Percentiles rank a stretch among this genome's conserved stretches.
Evolutionary conservation across 1,284 basidiomycete genomes (phyloP).

Genomic region (Cryptococcus amylolentus): DNA sequence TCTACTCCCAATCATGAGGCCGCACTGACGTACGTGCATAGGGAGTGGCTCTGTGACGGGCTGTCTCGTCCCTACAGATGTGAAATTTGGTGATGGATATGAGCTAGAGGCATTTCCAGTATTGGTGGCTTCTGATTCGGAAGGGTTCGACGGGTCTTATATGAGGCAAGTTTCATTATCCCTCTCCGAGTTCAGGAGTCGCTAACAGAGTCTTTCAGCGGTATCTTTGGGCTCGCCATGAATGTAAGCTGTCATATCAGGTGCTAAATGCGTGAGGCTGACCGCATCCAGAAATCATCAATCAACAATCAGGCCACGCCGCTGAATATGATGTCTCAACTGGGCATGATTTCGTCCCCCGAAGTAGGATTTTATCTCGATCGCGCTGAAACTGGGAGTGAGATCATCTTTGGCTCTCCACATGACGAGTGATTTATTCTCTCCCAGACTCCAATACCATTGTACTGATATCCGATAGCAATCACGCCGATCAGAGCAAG

Average conservation of each 20-base stretch:
- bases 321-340: slow-evolving; percentile 3
- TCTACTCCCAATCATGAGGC: background rate
- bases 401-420: slow-evolving; percentile 8
- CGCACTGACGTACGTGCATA: background rate
- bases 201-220: background rate
- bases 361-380: slow-evolving; percentile 16
- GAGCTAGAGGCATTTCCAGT: slow-evolving; percentile 4
- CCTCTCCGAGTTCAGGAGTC: background rate
- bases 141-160: slow-evolving; percentile 8
- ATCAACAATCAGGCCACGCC: slow-evolving; percentile 6
- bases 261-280: background rate
- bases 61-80: slow-evolving; percentile 8
- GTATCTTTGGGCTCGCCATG: slow-evolving; percentile 13
- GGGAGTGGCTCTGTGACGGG: slow-evolving; percentile 12
- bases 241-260: slow-evolving; percentile 1
- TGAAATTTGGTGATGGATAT: slow-evolving; percentile 6
- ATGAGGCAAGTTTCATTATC: slow-evolving; percentile 6
- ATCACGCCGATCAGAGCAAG: slow-evolving; percentile 10
- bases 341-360: slow-evolving; percentile 3
- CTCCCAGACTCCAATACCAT: background rate
- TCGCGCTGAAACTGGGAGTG: slow-evolving; percentile 8
- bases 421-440: slow-evolving; percentile 1
- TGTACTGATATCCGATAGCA: background rate
- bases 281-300: slow-evolving; percentile 2
- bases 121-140: slow-evolving; percentile 1